Evolutionary conservation across 371 early-diverging fungal genomes (phyloP).

Genomic region (Rhizomucor miehei): DNA sequence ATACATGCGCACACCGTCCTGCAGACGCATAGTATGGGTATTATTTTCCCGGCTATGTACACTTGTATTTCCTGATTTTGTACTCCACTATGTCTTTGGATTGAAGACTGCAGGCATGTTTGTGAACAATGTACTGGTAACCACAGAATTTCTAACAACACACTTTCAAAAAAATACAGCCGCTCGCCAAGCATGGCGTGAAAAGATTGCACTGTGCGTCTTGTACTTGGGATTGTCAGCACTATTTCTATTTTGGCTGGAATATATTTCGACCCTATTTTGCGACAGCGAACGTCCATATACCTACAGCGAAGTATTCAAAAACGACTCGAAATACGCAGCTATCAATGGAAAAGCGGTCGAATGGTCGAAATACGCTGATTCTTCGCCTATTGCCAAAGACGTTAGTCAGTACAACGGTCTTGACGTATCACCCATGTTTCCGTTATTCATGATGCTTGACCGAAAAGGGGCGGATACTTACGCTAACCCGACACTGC

Average conservation of each 20-base stretch:
- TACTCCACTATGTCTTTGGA: conserved; percentile 29
- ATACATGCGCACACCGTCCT: conserved; percentile 20
- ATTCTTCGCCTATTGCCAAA: conserved; percentile 15
- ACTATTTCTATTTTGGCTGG: conserved; percentile 41
- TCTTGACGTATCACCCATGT: conserved; percentile 41
- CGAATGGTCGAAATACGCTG: conserved; percentile 22
- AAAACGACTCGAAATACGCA: conserved; percentile 25
- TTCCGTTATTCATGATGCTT: conserved; percentile 38
- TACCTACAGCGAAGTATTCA: conserved; percentile 22
- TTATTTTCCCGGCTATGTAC: conserved; percentile 23
- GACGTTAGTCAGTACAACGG: conserved; percentile 35
- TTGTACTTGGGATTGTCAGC: conserved; percentile 25
- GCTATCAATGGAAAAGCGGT: conserved; percentile 44
- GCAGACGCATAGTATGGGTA: conserved; percentile 24
- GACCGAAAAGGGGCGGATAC: conserved; percentile 14
- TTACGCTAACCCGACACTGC: conserved; percentile 23
- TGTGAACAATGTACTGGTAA: too few species aligned
- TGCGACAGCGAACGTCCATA: conserved; percentile 36
- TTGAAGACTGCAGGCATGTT: conserved; percentile 30
- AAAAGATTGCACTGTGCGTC: conserved; percentile 40
- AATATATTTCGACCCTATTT: conserved; percentile 38
- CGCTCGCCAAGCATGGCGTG: conserved; percentile 44
- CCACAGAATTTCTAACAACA: too few species aligned
- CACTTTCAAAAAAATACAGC: conserved; percentile 24
- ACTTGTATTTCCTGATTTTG: conserved; percentile 23